Base-by-base conservation (phyloP, 2,329 filamentous ascomycete species). In the Arthrobotrys sphaeroides region DNA sequence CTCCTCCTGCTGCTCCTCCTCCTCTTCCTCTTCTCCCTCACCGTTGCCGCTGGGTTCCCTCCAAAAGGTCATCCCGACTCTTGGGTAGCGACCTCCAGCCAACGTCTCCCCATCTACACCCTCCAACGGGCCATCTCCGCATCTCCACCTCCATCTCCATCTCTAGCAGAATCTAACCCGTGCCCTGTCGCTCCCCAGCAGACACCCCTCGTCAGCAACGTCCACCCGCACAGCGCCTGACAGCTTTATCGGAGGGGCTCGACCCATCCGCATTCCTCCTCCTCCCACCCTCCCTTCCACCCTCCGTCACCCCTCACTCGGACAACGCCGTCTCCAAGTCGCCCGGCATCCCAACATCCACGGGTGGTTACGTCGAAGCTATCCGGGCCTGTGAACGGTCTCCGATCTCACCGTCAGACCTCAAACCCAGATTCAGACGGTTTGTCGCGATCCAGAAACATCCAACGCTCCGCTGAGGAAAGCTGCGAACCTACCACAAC, bases 171-270 rank as follows among this genome's bases (percentile, higher is more conserved):
- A 31, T 59, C 62, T 67, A 67, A 67, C 53, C n/a, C 36, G 22
- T 40, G 9, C 33, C 26, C 24, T 28, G 60, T 49, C 22, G 42
- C 36, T 24, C 33, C 33, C 9, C 33, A 26, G 36, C 10, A 59
- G 53, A 5, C 3, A n/a, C 36, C 7, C 16, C 36, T 40, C 31
- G 18, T 43, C 40, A 43, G 18, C 26, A 18, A 18, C n/a, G n/a
- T n/a, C n/a, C n/a, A n/a, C n/a, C n/a, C n/a, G 31, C 18, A 38
- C 28, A 22, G 28, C 49, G 49, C 49, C 16, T 38, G 49, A 13
- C 31, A 24, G 51, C 28, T 55, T 66, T 66, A 53, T 66, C 47
- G 61, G 61, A 66, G 61, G 47, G 61, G 61, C 61, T 55, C 31
- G 18, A 55, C 26, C 22, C 38, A 36, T 28, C 28, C 16, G 45